Base-by-base conservation (phyloP, 805 yeast species). In the Cyberlindnera misumaiensis region DNA sequence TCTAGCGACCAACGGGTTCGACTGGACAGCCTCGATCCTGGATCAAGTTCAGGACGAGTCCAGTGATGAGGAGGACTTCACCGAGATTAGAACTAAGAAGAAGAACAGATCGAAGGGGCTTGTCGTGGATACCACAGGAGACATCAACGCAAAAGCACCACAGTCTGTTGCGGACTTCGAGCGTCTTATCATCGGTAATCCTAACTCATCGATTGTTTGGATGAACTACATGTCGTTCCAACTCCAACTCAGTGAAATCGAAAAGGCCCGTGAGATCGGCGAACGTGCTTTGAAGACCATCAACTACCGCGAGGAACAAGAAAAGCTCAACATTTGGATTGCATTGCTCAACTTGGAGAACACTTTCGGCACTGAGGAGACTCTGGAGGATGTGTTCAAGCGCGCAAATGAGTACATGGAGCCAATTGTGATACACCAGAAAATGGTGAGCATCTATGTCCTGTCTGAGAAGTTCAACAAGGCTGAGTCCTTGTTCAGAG, bases 211-310 rank as follows among this genome's bases (percentile, higher is more conserved):
- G 1, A 75, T 89, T 27, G 63, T 87, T 41, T 93, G 98, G 98
- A 90, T 93, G 85, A 86, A 89, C 64, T 93, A 84, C 64, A 93
- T 93, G 96, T 89, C 97, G 4, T 93, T 90, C 82, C 96, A 89
- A 62, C 71, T 93, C 47, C 96, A 89, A 62, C 70, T 90, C 46
- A 84, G 96, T 67, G 98, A 93, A 62, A 68, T 88, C 42, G 97
- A 90, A 28, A 87, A 85, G 63, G 96, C 97, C 9, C 78, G 98
- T 52, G 95, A 86, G 59, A 77, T 93, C 51, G 97, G 86, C 32
- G 84, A 82, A 52, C 77, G 98, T 46, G 98, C 97, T 3, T 72
- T 93, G 56, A 85, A 85, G 65, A 81, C 93, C 5, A 94, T 93
- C 50, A 79, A 76, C 52, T 86, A 80, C 64, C 77, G 96, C 54